Base-by-base conservation (phyloP, 176 grass and related monocot genomes). In the Carex kokanica region DNA sequence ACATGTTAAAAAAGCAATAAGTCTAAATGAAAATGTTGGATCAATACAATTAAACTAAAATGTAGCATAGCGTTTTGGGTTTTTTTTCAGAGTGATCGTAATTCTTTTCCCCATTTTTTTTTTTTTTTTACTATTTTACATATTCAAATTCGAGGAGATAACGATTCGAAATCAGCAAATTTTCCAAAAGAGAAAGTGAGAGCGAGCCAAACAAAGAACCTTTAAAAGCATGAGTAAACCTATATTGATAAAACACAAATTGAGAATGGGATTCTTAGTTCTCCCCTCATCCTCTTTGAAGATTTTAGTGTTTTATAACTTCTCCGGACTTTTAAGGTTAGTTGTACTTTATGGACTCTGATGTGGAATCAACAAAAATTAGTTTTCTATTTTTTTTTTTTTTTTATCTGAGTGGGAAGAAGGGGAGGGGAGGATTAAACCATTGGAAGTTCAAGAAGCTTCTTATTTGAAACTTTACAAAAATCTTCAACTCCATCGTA, bases 401-500 rank as follows among this genome's bases (percentile, higher is more conserved):
- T 59, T n/a, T 18, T 1, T 23, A 77, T 34, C 11, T 40, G 47
- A 47, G 6, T 10, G 7, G 34, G 6, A 17, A 7, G 13, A 53
- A 3, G 34, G 16, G 15, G 31, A 5, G 8, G 24, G 20, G 11
- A 0, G 0, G 25, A 79, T 80, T 85, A 86, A 47, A 99, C 96
- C 96, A 90, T 95, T 80, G 93, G 89, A 59, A 99, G 79, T 75
- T 93, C 83, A 40, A 91, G 31, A 67, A 95, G 74, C 17, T 92
- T 95, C 61, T 86, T 83, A 62, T 99, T 99, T 90, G 87, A 85
- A 78, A 62, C 41, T 13, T 73, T 84, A 86, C 88, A 95, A 83
- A 95, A 93, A 70, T 90, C 86, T 81, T 90, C 86, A 12, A 99
- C 89, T 24, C 93, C 91, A 13, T 99, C 89, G 29, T 90, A 99